Evolutionary conservation across 148 eudicot species (phyloP), one percentile per base, ranked within the genome.

Genomic region (Amaranthus cruentus): DNA sequence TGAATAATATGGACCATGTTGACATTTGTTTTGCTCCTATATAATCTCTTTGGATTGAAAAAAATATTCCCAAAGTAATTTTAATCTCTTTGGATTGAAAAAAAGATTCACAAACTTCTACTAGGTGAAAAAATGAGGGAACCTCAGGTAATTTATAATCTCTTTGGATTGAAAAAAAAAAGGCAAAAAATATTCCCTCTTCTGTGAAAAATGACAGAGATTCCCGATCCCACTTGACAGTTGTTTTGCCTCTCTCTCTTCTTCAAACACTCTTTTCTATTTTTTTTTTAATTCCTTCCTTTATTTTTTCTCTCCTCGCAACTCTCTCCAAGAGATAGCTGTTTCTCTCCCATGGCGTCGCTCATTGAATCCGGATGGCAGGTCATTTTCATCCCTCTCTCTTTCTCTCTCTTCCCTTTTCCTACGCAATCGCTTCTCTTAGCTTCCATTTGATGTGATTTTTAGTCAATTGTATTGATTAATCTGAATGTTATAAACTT

Each of bases 311-410:
- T 57, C 65, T 63, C 55, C 73, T 78, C 69, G 6, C 64, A 50
- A 66, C 13, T 38, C 47, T 47, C 21, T 62, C 64, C 56, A 68
- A 11, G 73, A 52, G 77, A 78, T 80, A 81, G 55, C 21, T 52
- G 70, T 62, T 65, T 6, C 42, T 60, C 65, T 53, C 46, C 76
- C 28, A 90, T 90, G 95, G 90, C 86, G 66, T 83, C 88, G 55
- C 60, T 88, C 50, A 9, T 85, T 66, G 90, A 90, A 78, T 84
- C 91, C 55, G 79, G 77, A n/a, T 90, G 95, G 95, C 83, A 78
- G 95, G 95, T 88, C 28, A 74, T 51, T 21, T 9, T 46, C 38
- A 12, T 51, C 42, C 56, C 66, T 63, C 70, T 44, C 58, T 77
- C 62, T 69, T 1, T 46, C 13, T 2, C 49, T 14, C 6, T 70